Evolutionary conservation across 1,139 yeast species (phyloP).

Genomic region (Petasospora fabianii): DNA sequence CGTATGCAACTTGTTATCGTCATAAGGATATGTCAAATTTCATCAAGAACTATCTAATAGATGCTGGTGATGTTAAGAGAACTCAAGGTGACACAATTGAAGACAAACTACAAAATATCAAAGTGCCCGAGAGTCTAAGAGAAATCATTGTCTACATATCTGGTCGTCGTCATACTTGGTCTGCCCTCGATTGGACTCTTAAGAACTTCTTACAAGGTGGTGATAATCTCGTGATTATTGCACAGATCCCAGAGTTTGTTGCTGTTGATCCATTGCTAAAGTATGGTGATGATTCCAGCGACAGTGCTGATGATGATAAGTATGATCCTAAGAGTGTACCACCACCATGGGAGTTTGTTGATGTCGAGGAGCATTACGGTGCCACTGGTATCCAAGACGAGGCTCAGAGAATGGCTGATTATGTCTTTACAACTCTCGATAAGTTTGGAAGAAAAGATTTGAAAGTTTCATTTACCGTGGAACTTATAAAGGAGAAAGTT

Average conservation of each 20-base stretch:
- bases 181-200: conserved; percentile 64
- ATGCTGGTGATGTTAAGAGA: too few relatives aligned
- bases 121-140: conserved; percentile 29
- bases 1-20: conserved; percentile 19
- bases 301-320: conserved; percentile 9
- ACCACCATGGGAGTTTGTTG: conserved; percentile 15
- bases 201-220: conserved; percentile 53
- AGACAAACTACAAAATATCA: not conserved
- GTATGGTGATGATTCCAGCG: not conserved
- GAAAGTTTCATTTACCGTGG: conserved; percentile 50
- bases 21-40: conserved; percentile 17
- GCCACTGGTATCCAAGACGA: conserved; percentile 15
- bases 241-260: conserved; percentile 32
- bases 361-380: conserved; percentile 15
- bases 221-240: conserved; percentile 53
- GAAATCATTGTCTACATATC: conserved; percentile 57
- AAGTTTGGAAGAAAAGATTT: conserved; percentile 27
- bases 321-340: conserved; percentile 10
- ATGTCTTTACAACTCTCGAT: conserved; percentile 18
- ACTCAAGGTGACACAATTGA: too few relatives aligned
- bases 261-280: conserved; percentile 10
- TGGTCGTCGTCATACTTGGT: conserved; percentile 68
- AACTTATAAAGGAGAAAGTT: conserved; percentile 39
- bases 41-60: conserved; percentile 13
- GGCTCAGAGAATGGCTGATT: conserved; percentile 26